These are phyloP conservation scores for Chalciporus piperatus DNA, from an alignment of 768 basidiomycete genomes.

Conservation along the genomic window DNA sequence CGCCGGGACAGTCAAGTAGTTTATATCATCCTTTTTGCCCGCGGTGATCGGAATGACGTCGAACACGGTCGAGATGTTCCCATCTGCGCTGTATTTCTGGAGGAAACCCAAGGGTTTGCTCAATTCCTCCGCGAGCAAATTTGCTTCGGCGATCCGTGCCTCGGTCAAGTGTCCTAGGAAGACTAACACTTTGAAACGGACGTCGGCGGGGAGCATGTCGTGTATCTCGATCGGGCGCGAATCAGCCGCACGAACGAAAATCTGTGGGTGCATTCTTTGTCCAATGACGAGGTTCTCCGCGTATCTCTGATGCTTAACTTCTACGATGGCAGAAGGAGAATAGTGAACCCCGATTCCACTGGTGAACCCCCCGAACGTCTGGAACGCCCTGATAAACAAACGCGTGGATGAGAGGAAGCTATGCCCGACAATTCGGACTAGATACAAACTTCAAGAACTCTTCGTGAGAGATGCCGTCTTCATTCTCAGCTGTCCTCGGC, in stretches of 20 bases:
- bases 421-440: background rate
- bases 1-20: slow-evolving; percentile 34
- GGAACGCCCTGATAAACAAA: slow-evolving; percentile 31
- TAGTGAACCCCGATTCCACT: slow-evolving; percentile 42
- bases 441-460: slow-evolving; percentile 34
- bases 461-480: slow-evolving; percentile 33
- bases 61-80: slow-evolving; percentile 29
- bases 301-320: slow-evolving; percentile 26
- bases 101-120: slow-evolving; percentile 25
- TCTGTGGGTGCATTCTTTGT: slow-evolving; percentile 37
- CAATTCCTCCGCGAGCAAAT: slow-evolving; percentile 28
- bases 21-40: slow-evolving; percentile 32
- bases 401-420: background rate
- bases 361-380: slow-evolving; percentile 37
- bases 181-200: slow-evolving; percentile 37
- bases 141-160: slow-evolving; percentile 18
- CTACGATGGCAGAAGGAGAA: slow-evolving; percentile 34
- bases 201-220: slow-evolving; percentile 38
- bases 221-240: slow-evolving; percentile 38
- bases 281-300: slow-evolving; percentile 36
- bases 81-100: slow-evolving; percentile 25
- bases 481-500: slow-evolving; percentile 45
- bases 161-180: slow-evolving; percentile 32
- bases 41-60: slow-evolving; percentile 26
- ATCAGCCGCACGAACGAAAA: slow-evolving; percentile 37